These are phyloP conservation scores for Paramecium sexaurelia DNA, from an alignment of 73 alveolate species.

Conservation along the genomic window DNA sequence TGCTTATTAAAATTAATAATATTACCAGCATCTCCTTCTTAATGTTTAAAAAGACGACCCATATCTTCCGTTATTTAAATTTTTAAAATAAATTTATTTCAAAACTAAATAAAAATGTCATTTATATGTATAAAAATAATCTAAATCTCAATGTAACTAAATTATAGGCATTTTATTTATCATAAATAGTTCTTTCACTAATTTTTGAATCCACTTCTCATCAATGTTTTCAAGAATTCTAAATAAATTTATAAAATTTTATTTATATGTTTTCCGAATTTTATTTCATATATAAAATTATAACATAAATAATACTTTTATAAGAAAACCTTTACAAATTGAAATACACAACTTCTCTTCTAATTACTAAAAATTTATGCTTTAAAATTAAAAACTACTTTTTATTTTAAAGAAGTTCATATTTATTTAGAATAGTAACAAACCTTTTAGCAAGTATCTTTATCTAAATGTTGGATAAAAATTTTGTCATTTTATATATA, in stretches of 20 bases:
- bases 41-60: not conserved
- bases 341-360: not conserved
- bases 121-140: not conserved
- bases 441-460: not conserved
- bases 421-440: not conserved
- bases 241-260: not conserved
- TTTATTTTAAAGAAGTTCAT: not conserved
- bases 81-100: slow-evolving; percentile 14
- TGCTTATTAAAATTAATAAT: not conserved
- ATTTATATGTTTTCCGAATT: not conserved
- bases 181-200: not conserved
- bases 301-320: not conserved
- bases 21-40: not conserved
- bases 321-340: not conserved
- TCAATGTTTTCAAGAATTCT: not conserved
- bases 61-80: not conserved
- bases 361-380: not conserved
- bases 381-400: not conserved
- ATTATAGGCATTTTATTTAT: not conserved
- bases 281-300: not conserved
- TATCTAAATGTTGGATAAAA: not conserved
- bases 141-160: not conserved
- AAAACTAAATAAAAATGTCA: not conserved
- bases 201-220: not conserved
- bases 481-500: slow-evolving; percentile 15